Evolutionary conservation across 345 rosid species (phyloP).

Genomic region (Eucalyptus regnans): DNA sequence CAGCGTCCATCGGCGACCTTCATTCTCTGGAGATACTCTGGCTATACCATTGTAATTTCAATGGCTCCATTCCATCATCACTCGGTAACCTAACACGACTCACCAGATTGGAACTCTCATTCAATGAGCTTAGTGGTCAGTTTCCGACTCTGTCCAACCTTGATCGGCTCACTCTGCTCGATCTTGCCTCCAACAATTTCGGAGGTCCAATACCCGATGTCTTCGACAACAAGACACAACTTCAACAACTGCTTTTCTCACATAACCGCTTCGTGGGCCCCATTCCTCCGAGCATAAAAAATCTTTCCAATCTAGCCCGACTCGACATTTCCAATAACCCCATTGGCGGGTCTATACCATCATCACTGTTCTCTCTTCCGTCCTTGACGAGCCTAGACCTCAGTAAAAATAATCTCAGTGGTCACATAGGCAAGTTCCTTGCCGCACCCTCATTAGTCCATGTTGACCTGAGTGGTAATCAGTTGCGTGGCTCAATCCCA

Average conservation of each 20-base stretch:
- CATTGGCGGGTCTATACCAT: not conserved
- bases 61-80: conserved; percentile 13
- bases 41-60: not conserved
- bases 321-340: not conserved
- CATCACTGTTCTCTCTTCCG: conserved; percentile 3
- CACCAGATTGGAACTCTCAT: not conserved
- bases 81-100: conserved; percentile 9
- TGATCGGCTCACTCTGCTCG: not conserved
- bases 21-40: not conserved
- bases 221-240: not conserved
- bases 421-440: not conserved
- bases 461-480: not conserved
- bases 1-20: conserved; percentile 1
- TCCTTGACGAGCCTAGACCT: not conserved
- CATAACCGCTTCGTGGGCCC: fast-evolving
- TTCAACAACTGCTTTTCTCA: not conserved
- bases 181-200: not conserved
- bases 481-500: conserved; percentile 7
- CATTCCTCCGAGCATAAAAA: not conserved
- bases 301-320: not conserved
- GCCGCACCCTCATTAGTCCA: not conserved
- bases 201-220: not conserved
- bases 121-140: not conserved
- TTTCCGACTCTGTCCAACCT: not conserved
- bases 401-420: not conserved